These are phyloP conservation scores for Epichloe gansuensis DNA, from an alignment of 2,329 filamentous ascomycete species.

Conservation along the genomic window DNA sequence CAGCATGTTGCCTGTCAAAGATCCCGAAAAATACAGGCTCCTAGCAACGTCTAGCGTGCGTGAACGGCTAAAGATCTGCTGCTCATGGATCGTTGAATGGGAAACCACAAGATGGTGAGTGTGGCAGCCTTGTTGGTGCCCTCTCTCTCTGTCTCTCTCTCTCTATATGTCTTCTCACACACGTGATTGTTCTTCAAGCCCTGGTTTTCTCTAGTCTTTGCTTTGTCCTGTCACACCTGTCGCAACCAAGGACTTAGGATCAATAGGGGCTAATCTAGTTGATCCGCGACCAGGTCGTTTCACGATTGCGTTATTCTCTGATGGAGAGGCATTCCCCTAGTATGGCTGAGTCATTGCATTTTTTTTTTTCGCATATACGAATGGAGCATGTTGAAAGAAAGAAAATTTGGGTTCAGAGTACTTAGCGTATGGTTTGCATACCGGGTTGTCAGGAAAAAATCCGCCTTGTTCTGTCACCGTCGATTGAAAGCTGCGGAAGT, in stretches of 20 bases:
- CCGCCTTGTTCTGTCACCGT: not conserved
- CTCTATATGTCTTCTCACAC: not conserved
- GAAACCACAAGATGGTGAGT: constrained; percentile 61
- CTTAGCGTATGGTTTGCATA: not conserved
- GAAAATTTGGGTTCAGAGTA: not conserved
- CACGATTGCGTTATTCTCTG: constrained; percentile 21
- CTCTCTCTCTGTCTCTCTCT: not conserved
- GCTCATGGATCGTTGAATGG: constrained; percentile 63
- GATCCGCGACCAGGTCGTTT: constrained; percentile 18
- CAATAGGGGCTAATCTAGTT: constrained; percentile 14
- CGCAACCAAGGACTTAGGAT: not conserved
- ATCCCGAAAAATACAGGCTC: constrained; percentile 68
- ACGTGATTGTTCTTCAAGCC: not conserved
- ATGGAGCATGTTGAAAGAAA: not conserved
- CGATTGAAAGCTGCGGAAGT: too few relatives aligned
- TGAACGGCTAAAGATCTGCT: constrained; percentile 72
- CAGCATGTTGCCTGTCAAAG: constrained; percentile 63
- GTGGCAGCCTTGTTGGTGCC: not conserved
- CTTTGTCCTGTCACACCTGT: too few relatives aligned
- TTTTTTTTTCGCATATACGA: not conserved
- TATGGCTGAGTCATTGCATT: not conserved
- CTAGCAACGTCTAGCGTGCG: constrained; percentile 64
- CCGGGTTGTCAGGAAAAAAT: not conserved
- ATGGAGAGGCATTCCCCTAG: constrained; percentile 6
- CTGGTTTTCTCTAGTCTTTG: not conserved